Base-by-base conservation (phyloP, 257 asterid genomes). In the Craterostigma plantagineum region DNA sequence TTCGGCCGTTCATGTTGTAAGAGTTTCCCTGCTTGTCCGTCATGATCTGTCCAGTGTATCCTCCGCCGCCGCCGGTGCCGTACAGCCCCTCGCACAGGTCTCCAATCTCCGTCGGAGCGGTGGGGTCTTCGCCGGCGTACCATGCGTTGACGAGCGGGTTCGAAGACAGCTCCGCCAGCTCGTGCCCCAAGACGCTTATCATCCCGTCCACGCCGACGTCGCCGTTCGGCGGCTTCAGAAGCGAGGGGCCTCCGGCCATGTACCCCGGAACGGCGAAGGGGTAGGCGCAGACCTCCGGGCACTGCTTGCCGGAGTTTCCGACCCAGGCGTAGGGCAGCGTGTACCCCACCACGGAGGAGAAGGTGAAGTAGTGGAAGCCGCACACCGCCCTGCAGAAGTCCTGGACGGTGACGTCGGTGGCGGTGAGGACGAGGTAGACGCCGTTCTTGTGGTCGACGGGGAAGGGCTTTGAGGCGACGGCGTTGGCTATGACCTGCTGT, bases 51-150 rank as follows among this genome's bases (percentile, higher is more conserved):
- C 96, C 96, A 2, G 73, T 72, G 33, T 72, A 85, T 51, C 94
- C 94, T 12, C 96, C 96, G 0, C 96, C 96, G 5, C 94, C 96
- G 0, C 94, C 94, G 0, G 66, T 81, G 0, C 96, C 96, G 41
- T 85, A 85, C 63, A 85, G 11, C 11, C 96, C 93, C 14, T 84
- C 96, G 33, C 96, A 86, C 52, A 86, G 61, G 45, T 81, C 96
- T 0, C 92, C 96, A 0, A 85, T 85, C 68, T 85, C 94, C 34
- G 94, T 81, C 27, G 94, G 94, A 18, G 92, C 81, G 55, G 77
- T 79, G 6, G 96, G 94, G 35, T 85, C 94, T 61, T 86, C 92
- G 0, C 96, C 96, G 1, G 96, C 94, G 49, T 86, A 86, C 94
- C 94, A 86, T n/a, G 96, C 96, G 53, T 86, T 86, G 33, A 86